Base-by-base conservation (phyloP, 116 monocot genomes). In the Zostera marina region DNA sequence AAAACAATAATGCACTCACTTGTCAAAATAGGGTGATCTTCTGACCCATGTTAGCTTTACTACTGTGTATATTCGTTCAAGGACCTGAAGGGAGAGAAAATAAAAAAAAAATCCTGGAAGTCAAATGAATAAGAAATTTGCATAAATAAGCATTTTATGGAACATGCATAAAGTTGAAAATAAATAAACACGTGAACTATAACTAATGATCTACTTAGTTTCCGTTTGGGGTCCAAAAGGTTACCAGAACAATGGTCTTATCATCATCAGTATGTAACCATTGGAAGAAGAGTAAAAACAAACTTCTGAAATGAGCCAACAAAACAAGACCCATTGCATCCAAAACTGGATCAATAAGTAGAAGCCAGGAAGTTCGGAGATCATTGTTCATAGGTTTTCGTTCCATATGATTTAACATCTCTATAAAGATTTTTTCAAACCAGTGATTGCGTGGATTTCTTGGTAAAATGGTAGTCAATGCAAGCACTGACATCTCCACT, bases 211-310 rank as follows among this genome's bases (percentile, higher is more conserved):
- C 32, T 32, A 32, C 5, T 32, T 32, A 32, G 32, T 32, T 32
- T 32, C 32, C 5, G 0, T 32, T 32, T 32, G 32, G 32, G 2
- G 32, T 32, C 32, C 32, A 32, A 32, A 32, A 14, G 13, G 65
- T 69, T 79, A 96, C 96, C 80, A 96, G 70, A 55, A 76, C 44
- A 72, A 89, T 44, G 54, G 96, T 96, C 64, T 77, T 68, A 59
- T 89, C 83, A 73, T 96, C 96, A 68, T 89, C 85, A 47, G 68
- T 63, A 73, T 96, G 89, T 70, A 98, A 70, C 96, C 96, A 89
- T 53, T 76, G 68, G 61, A 96, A 89, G 75, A 98, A 72, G 44
- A 98, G 89, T 32, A 64, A 62, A 73, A 98, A 98, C 56, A 89
- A 78, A 22, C 78, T 82, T n/a, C 66, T 73, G 59, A 98, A 85